Base-by-base conservation (phyloP, 495 filamentous ascomycete species). In the Hyaloscypha bicolor region DNA sequence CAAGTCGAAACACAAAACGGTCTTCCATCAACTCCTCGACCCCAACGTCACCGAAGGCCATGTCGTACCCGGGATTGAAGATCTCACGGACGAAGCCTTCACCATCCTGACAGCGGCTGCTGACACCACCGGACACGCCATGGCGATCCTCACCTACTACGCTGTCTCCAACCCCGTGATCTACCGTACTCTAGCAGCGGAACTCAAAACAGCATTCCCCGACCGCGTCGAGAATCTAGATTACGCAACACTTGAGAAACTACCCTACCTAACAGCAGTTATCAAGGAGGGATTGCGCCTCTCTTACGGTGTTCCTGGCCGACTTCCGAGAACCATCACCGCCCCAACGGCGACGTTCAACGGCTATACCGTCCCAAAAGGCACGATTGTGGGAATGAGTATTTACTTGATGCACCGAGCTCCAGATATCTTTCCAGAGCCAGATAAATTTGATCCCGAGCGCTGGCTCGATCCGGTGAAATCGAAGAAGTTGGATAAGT, bases 61-160 rank as follows among this genome's bases (percentile, higher is more conserved):
- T 6, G 69, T 75, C 21, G 71, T 66, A 16, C 51, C 55, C 3
- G 60, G 66, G 14, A 60, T 64, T 6, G 66, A 75, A 35, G 37
- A 62, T 6, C 64, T 78, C 67, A 65, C 72, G 35, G 73, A 74
- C 33, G 79, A 80, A 60, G 76, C 74, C 1, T 75, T 74, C 29
- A 74, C 71, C n/a, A 53, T 80, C 6, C 66, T 79, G 12, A 74
- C 72, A 0, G 79, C 77, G 1, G 75, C 77, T 0, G 62, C 76
- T 0, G 80, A 81, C 51, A 82, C 78, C 0, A 80, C 80, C 2
- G 77, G 76, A 0, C 75, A 77, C 63, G 77, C 78, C 0, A 59
- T 75, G 56, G 77, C 72, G 0, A 72, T 77, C 25, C 74, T 77
- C 6, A 48, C 72, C 0, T 81, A 76, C 57, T 70, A 82, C 31